Conservation (phyloP, 768 basidiomycete species). For the Cystofilobasidium ferigula region DNA sequence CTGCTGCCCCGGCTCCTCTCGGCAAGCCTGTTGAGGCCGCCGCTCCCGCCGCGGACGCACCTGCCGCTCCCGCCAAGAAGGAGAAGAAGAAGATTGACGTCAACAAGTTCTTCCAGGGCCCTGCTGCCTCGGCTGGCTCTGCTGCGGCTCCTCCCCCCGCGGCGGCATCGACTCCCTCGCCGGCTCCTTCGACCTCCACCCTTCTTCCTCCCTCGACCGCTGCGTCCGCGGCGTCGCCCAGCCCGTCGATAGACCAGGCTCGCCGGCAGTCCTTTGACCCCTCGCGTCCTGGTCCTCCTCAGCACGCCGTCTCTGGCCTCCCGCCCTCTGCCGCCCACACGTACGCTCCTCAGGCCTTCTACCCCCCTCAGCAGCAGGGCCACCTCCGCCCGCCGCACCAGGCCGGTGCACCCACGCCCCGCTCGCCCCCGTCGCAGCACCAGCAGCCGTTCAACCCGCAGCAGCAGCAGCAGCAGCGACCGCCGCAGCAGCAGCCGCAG, state of each 20-base stretch:
- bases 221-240: conserved; percentile 23
- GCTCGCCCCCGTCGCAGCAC: conserved; percentile 30
- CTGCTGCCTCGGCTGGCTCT: conserved; percentile 1
- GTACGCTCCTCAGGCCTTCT: conserved; percentile 4
- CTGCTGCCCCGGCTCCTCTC: conserved; percentile 7
- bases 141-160: conserved; percentile 11
- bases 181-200: conserved; percentile 14
- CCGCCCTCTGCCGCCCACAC: conserved; percentile 6
- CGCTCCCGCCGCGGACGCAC: conserved; percentile 23
- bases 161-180: conserved; percentile 21
- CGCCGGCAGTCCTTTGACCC: conserved; percentile 12
- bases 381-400: conserved; percentile 27
- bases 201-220: conserved; percentile 21
- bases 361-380: conserved; percentile 24
- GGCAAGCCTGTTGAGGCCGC: conserved; percentile 6
- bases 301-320: conserved; percentile 2
- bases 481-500: background rate
- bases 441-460: conserved; percentile 29
- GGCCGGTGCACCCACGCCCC: conserved; percentile 21
- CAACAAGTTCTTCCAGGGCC: conserved; percentile 42
- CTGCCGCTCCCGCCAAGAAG: conserved; percentile 28
- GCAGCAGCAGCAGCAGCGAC: background rate
- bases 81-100: conserved; percentile 42
- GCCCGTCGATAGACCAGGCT: conserved; percentile 26
- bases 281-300: conserved; percentile 5